A percentile compares a stretch with the other conserved stretches of the same genome.
These are phyloP conservation scores for Diplodia scrobiculata DNA, from an alignment of 2,329 filamentous ascomycete genomes.

Conservation along the genomic window DNA sequence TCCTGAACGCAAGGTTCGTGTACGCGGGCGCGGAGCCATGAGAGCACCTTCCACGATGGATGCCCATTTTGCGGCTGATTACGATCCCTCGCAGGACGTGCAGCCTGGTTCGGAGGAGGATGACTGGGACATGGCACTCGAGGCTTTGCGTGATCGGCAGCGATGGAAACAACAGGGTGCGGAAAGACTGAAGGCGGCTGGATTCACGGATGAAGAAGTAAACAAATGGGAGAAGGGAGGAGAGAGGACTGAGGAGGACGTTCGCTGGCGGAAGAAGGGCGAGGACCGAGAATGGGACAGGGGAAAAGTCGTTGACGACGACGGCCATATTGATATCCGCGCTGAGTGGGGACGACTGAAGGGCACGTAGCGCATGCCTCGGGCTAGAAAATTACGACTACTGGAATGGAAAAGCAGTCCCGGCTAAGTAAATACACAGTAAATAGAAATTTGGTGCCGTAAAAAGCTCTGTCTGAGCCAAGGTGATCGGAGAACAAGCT, in stretches of 20 bases:
- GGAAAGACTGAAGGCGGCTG: conserved; percentile 72
- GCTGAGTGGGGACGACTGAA: conserved; percentile 49
- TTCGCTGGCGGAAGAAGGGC: conserved; percentile 71
- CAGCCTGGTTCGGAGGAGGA: conserved; percentile 55
- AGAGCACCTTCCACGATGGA: conserved; percentile 70
- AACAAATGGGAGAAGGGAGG: conserved; percentile 68
- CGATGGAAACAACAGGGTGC: conserved; percentile 75
- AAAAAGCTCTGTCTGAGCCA: not conserved
- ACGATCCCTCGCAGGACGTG: conserved; percentile 62
- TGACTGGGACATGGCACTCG: conserved; percentile 78
- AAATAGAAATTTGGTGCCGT: not conserved
- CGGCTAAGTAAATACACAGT: not conserved
- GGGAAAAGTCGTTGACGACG: conserved; percentile 61
- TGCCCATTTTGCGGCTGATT: conserved; percentile 70
- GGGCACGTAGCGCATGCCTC: conserved; percentile 24
- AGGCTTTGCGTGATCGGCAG: conserved; percentile 76
- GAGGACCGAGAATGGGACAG: conserved; percentile 69
- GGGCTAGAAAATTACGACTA: not conserved
- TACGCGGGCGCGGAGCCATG: conserved; percentile 71
- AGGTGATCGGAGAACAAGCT: not conserved
- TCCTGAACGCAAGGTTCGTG: conserved; percentile 48
- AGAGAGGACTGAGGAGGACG: conserved; percentile 64
- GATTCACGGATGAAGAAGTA: conserved; percentile 76
- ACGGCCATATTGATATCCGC: conserved; percentile 56
- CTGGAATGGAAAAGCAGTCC: not conserved